Conservation (phyloP, 108 stramenopile genomes). For the Schizochytrium sp. region DNA sequence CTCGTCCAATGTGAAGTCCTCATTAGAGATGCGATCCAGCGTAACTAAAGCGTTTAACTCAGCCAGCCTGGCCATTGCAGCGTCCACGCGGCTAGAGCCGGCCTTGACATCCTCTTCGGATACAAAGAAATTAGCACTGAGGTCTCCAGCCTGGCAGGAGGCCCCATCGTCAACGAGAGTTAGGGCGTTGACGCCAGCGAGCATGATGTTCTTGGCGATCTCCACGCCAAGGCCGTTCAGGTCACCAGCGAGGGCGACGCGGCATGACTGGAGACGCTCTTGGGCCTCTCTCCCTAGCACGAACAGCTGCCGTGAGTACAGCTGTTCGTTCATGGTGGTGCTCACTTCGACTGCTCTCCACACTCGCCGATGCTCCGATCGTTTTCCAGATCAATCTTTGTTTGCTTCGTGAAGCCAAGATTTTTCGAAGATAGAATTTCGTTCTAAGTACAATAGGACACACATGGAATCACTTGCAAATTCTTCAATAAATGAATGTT, state of each 20-base stretch:
- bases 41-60: constrained; percentile 76
- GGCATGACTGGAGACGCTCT: constrained; percentile 91
- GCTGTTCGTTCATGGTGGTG: constrained; percentile 86
- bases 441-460: too few species aligned
- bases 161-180: constrained; percentile 44
- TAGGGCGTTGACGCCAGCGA: constrained; percentile 83
- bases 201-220: constrained; percentile 93
- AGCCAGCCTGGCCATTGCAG: constrained; percentile 61
- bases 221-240: constrained; percentile 91
- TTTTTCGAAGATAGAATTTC: too few species aligned
- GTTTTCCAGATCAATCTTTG: too few species aligned
- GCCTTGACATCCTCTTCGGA: constrained; percentile 4
- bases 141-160: not conserved
- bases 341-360: too few species aligned
- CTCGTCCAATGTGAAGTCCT: not conserved
- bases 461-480: too few species aligned
- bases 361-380: too few species aligned
- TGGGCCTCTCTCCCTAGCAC: constrained; percentile 99
- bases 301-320: constrained; percentile 97
- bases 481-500: too few species aligned
- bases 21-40: not conserved
- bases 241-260: constrained; percentile 87
- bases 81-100: constrained; percentile 64
- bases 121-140: constrained; percentile 9
- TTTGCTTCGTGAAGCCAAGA: too few species aligned